Base-by-base conservation (phyloP, 2,329 filamentous ascomycete species). In the Pyrenochaeta sp. region DNA sequence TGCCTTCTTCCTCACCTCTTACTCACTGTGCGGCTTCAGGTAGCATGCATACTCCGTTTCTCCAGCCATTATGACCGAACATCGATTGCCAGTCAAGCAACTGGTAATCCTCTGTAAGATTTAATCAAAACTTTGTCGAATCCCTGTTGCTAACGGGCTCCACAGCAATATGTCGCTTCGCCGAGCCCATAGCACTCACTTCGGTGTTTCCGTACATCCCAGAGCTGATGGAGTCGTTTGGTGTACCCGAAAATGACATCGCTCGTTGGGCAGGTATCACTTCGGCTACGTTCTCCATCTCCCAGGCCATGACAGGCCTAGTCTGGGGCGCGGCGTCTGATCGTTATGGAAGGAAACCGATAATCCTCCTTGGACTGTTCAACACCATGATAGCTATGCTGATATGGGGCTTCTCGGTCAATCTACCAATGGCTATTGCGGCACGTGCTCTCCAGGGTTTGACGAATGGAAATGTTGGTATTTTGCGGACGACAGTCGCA, bases 141-240 rank as follows among this genome's bases (percentile, higher is more conserved):
- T 15, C 15, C 23, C 19, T 23, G 13, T 27, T 19, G 36, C 46
- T 41, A 43, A 52, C 50, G 14, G 40, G 39, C 11, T 17, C 51
- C 37, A n/a, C 61, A 96, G 91, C 90, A 69, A 90, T 96, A 78
- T 92, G 95, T 67, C 90, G 92, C 52, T 84, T 96, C 57, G 89
- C 91, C 39, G 92, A 96, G 72, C 92, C 92, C 15, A 93, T 96
- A 60, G 91, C 92, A 36, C 82, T 96, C 53, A 96, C 91, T 1
- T 94, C 89, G 65, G 94, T 96, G 72, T 95, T 93, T 62, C 92
- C 92, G 14, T 96, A 96, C 89, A 48, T 95, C 86, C 24, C 93
- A 89, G 71, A 72, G 39, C 70, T 73, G 60, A 72, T 74, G 59
- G 68, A 73, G 47, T 66, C 59, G 4, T 73, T 74, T 43, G 65